Evolutionary conservation across 371 early-diverging fungal species (phyloP).

Genomic region (Mycotypha africana): DNA sequence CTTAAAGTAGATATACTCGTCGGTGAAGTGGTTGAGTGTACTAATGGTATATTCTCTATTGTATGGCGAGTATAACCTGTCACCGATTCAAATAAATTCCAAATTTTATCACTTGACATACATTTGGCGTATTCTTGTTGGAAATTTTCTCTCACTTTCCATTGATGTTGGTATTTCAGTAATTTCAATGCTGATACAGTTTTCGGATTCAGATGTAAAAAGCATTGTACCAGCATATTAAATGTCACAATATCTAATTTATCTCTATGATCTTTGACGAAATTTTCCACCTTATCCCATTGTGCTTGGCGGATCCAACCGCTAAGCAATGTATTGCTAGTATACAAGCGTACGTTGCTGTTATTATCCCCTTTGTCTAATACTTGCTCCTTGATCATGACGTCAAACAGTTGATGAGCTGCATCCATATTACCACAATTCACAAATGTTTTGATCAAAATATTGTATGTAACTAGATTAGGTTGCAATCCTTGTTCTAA

Average conservation of each 20-base stretch:
- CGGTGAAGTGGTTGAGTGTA: not conserved
- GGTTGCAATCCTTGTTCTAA: constrained; percentile 57
- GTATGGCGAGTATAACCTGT: constrained; percentile 13
- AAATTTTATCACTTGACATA: constrained; percentile 21
- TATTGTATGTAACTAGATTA: constrained; percentile 72
- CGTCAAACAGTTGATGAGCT: constrained; percentile 23
- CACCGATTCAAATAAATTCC: constrained; percentile 31
- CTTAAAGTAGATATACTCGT: not conserved
- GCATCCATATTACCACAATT: constrained; percentile 48
- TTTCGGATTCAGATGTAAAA: constrained; percentile 24
- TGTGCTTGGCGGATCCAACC: constrained; percentile 29
- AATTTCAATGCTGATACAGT: constrained; percentile 2
- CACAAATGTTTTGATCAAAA: constrained; percentile 71
- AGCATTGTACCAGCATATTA: constrained; percentile 32
- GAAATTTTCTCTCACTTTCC: constrained; percentile 5
- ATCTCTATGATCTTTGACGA: constrained; percentile 10
- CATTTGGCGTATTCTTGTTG: not conserved
- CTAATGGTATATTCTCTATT: not conserved
- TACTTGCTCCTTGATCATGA: constrained; percentile 13
- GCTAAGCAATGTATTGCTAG: constrained; percentile 28
- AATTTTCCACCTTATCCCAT: constrained; percentile 21
- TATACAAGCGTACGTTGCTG: constrained; percentile 20
- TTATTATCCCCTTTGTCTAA: no score
- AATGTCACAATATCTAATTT: constrained; percentile 27
- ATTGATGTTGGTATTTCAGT: constrained; percentile 10